Base-by-base conservation (phyloP, 2,329 filamentous ascomycete species). In the Ceratocystis lukuohia region DNA sequence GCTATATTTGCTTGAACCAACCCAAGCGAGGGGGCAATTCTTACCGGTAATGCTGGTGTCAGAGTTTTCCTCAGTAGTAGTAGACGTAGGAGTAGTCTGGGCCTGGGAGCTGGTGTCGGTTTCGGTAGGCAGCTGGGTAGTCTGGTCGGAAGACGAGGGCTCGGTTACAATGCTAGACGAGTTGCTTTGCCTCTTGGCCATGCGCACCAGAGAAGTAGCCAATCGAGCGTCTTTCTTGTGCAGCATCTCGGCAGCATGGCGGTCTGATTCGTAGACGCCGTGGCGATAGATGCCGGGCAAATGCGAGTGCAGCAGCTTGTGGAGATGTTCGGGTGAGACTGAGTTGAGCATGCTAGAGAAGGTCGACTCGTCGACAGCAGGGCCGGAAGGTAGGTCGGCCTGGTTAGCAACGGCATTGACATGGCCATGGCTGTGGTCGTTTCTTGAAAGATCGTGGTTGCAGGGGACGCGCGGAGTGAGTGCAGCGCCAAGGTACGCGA, bases 221-320 rank as follows among this genome's bases (percentile, higher is more conserved):
- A 88, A 77, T 46, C 80, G 78, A 25, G 84, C 80, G 72, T 89
- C 81, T 69, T 82, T 80, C 56, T 78, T 77, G 75, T 85, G 82
- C 33, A 88, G 79, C 44, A 81, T 83, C 73, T 88, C 82, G 65
- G 88, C 78, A 30, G 85, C 86, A 10, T 80, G 78, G 70, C 79
- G 80, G 71, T 88, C 86, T 69, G 84, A 83, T 69, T 82, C 80
- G 73, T 86, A 88, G 66, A 89, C 80, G 67, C 87, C 87, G 72
- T 88, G 82, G 72, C 84, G 81, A 75, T 86, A 89, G 72, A 83
- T 82, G 61, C 80, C 79, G 59, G 83, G 81, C 65, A 86, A 78
- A 71, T 85, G 80, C 69, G 80, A 77, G 73, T 88, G 85, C 41
- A 91, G 78, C 65, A 88, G 82, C 61, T 82, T 80, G 73, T 89